Evolutionary conservation across 768 basidiomycete species (phyloP).

Genomic region (Lentinula lateritia): DNA sequence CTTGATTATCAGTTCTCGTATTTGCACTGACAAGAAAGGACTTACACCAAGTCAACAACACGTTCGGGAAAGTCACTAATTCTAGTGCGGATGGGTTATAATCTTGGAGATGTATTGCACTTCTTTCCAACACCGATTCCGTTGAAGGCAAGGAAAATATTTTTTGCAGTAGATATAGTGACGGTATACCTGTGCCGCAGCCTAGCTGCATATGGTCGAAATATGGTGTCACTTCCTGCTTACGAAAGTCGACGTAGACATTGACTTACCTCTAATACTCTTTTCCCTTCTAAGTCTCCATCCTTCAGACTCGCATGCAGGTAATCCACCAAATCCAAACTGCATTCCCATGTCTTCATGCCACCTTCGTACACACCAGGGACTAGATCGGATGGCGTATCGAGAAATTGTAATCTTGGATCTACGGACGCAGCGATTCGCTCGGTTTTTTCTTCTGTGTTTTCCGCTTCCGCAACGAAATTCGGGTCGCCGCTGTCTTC

Average conservation of each 20-base stretch:
- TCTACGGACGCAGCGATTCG: slow-evolving; percentile 10
- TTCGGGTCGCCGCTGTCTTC: slow-evolving; percentile 22
- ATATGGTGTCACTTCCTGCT: too few species aligned
- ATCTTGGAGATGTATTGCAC: slow-evolving; percentile 79
- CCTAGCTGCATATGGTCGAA: slow-evolving; percentile 54
- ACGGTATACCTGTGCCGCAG: slow-evolving; percentile 89
- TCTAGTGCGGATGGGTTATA: slow-evolving; percentile 82
- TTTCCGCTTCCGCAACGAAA: slow-evolving; percentile 24
- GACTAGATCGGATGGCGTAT: slow-evolving; percentile 84
- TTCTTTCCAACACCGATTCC: slow-evolving; percentile 21
- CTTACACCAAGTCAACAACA: slow-evolving; percentile 81
- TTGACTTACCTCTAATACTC: slow-evolving; percentile 65
- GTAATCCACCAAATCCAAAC: slow-evolving; percentile 77
- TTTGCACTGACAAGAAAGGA: slow-evolving; percentile 9
- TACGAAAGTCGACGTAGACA: background rate
- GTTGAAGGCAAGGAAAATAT: slow-evolving; percentile 38
- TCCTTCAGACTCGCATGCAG: slow-evolving; percentile 31
- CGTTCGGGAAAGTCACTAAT: slow-evolving; percentile 74
- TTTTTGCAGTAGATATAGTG: slow-evolving; percentile 61
- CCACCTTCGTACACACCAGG: slow-evolving; percentile 95
- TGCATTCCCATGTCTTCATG: slow-evolving; percentile 97
- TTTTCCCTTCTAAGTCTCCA: slow-evolving; percentile 35
- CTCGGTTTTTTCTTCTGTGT: slow-evolving; percentile 11
- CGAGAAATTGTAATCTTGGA: slow-evolving; percentile 56
- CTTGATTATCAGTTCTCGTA: background rate